These are phyloP conservation scores for Proliferodiscus dingleyae DNA, from an alignment of 2,329 filamentous ascomycete species.

Conservation along the genomic window DNA sequence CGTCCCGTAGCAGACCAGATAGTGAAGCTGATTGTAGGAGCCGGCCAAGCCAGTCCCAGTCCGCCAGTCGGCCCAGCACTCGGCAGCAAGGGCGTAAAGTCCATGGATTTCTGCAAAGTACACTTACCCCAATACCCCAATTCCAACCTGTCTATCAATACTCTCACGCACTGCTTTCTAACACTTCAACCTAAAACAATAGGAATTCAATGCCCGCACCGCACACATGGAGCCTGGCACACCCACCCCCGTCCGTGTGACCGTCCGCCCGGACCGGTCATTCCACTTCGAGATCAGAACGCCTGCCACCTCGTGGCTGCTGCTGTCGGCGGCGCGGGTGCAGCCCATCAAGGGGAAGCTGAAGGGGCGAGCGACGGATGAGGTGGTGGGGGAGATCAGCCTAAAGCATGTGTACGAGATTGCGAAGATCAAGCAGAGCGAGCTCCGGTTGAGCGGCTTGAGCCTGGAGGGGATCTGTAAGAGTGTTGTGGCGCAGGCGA, in stretches of 20 bases:
- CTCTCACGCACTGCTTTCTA: not conserved
- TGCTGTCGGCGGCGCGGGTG: constrained; percentile 78
- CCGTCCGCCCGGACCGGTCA: constrained; percentile 84
- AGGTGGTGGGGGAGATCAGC: constrained; percentile 77
- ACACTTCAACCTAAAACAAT: no score
- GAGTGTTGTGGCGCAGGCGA: constrained; percentile 69
- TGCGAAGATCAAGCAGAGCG: constrained; percentile 87
- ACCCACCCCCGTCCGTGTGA: constrained; percentile 85
- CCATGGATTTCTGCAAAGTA: constrained; percentile 99
- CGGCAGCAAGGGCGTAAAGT: constrained; percentile 96
- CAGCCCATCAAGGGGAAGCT: constrained; percentile 68
- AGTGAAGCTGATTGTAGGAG: constrained; percentile 96
- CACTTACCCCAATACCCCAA: constrained; percentile 7
- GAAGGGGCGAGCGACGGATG: constrained; percentile 67
- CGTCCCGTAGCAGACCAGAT: constrained; percentile 56
- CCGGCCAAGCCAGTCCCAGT: constrained; percentile 89
- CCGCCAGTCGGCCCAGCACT: constrained; percentile 94
- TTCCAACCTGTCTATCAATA: constrained; percentile 5
- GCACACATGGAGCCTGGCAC: constrained; percentile 77
- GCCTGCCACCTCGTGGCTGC: constrained; percentile 85
- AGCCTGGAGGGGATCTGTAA: constrained; percentile 67
- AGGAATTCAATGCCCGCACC: constrained; percentile 98
- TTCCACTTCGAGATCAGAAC: constrained; percentile 93
- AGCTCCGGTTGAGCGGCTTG: constrained; percentile 68
- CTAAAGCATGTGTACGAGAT: constrained; percentile 98